These are phyloP conservation scores for Phytophthora sp. DNA, from an alignment of 352 stramenopile species.

Conservation along the genomic window DNA sequence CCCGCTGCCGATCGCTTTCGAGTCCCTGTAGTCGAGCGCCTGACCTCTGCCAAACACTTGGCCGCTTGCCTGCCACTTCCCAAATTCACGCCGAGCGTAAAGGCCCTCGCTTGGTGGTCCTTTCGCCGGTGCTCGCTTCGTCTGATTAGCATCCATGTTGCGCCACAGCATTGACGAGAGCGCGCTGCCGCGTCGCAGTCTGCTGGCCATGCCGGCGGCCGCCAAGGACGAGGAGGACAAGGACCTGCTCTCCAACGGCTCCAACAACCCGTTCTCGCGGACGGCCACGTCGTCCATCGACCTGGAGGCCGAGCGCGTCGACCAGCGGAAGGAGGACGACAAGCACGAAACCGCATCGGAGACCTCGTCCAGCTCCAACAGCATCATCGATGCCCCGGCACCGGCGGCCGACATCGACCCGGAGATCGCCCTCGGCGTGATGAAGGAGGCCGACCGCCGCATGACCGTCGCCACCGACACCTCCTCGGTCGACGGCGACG, in stretches of 20 bases:
- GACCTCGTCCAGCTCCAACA: conserved; percentile 33
- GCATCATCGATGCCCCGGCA: conserved; percentile 6
- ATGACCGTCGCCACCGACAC: conserved; percentile 34
- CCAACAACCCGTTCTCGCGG: conserved; percentile 19
- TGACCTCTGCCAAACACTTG: conserved; percentile 20
- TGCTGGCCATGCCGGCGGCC: conserved; percentile 3
- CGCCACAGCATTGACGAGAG: conserved; percentile 33
- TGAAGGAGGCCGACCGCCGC: conserved; percentile 28
- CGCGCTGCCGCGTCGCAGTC: conserved; percentile 22
- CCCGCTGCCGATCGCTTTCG: conserved; percentile 1
- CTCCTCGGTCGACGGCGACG: conserved; percentile 17
- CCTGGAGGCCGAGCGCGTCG: conserved; percentile 25
- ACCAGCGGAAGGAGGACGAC: conserved; percentile 16
- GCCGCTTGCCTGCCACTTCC: conserved; percentile 18
- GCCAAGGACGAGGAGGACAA: conserved; percentile 10
- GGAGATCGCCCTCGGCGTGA: conserved; percentile 12
- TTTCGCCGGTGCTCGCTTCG: conserved; percentile 2
- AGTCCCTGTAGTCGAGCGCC: not conserved
- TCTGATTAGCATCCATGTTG: conserved; percentile 30
- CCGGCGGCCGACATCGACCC: conserved; percentile 5
- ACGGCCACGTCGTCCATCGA: conserved; percentile 29
- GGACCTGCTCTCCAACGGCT: conserved; percentile 15
- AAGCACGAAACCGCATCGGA: conserved; percentile 22
- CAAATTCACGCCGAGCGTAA: conserved; percentile 29
- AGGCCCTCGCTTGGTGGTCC: conserved; percentile 12